Conservation (phyloP, 148 eudicot species). For the Hydrangea macrophylla region DNA sequence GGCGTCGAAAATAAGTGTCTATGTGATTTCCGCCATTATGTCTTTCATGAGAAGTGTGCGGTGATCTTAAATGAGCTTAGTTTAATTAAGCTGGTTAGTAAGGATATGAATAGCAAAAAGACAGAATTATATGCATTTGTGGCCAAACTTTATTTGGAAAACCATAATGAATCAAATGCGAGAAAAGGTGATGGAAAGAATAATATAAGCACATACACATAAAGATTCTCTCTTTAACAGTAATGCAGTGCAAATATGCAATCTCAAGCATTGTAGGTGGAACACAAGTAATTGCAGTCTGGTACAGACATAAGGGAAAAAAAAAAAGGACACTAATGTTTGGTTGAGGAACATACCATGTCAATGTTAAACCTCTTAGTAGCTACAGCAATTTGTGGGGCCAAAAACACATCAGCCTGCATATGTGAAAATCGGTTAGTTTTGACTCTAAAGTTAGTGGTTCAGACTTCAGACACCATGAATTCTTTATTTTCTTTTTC, state of each 20-base stretch:
- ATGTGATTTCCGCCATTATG: no score
- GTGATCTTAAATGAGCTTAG: background rate
- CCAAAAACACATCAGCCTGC: conserved; percentile 75
- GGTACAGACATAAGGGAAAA: no score
- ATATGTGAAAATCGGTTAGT: conserved; percentile 4
- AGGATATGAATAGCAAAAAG: background rate
- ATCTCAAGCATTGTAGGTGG: background rate
- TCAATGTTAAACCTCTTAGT: conserved; percentile 44
- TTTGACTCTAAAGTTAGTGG: background rate
- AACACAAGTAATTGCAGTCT: background rate
- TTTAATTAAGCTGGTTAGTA: background rate
- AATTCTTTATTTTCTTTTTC: background rate
- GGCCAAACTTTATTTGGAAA: background rate
- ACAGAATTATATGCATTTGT: background rate
- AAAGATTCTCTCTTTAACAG: background rate
- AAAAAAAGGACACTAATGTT: background rate
- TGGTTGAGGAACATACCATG: conserved; percentile 37
- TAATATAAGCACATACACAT: background rate
- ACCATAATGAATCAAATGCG: background rate
- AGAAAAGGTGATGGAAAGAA: background rate
- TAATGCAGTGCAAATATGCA: background rate
- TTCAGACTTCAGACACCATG: background rate
- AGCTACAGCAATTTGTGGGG: conserved; percentile 60
- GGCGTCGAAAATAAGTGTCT: no score
- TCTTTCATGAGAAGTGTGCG: no score